phyloP scores from a whole-genome alignment of 2,329 filamentous ascomycete species.

The Cytospora mali region DNA sequence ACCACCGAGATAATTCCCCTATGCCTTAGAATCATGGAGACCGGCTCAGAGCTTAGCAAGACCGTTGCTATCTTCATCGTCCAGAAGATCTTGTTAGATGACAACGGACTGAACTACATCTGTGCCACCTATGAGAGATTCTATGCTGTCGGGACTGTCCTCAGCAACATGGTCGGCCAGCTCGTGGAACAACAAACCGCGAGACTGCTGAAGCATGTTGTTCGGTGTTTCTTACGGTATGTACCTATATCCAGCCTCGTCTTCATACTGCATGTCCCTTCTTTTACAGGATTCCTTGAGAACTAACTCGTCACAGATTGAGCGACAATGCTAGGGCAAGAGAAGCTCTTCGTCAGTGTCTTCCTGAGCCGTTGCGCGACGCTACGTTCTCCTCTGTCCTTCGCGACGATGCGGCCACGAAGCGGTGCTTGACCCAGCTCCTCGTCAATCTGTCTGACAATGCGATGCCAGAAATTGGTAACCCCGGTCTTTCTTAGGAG shows the following conservation, averaged over 20 bases:
- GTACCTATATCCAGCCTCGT: slow-evolving; percentile 35
- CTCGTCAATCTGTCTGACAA: slow-evolving; percentile 95
- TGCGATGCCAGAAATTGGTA: slow-evolving; percentile 52
- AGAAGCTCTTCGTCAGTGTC: slow-evolving; percentile 91
- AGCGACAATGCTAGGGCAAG: slow-evolving; percentile 96
- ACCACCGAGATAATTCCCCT: slow-evolving; percentile 98
- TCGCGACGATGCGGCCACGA: slow-evolving; percentile 94
- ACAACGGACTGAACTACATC: slow-evolving; percentile 96
- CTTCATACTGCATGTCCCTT: not conserved
- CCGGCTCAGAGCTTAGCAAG: slow-evolving; percentile 95
- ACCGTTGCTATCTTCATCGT: slow-evolving; percentile 99
- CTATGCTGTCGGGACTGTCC: slow-evolving; percentile 94
- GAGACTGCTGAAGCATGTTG: slow-evolving; percentile 92
- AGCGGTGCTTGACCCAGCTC: slow-evolving; percentile 95
- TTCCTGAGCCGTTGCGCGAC: slow-evolving; percentile 97
- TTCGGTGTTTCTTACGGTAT: slow-evolving; percentile 92
- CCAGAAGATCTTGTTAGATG: slow-evolving; percentile 96
- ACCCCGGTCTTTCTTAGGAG: slow-evolving; percentile 30
- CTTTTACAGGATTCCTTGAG: not conserved
- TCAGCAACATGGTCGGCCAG: slow-evolving; percentile 98
- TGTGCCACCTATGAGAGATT: slow-evolving; percentile 98
- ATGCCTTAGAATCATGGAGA: slow-evolving; percentile 98
- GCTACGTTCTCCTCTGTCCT: slow-evolving; percentile 96
- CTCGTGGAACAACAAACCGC: slow-evolving; percentile 98
- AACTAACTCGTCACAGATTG: slow-evolving; percentile 57